Evolutionary conservation across 1,284 basidiomycete genomes (phyloP).

Genomic region (Microbotryum violaceum): DNA sequence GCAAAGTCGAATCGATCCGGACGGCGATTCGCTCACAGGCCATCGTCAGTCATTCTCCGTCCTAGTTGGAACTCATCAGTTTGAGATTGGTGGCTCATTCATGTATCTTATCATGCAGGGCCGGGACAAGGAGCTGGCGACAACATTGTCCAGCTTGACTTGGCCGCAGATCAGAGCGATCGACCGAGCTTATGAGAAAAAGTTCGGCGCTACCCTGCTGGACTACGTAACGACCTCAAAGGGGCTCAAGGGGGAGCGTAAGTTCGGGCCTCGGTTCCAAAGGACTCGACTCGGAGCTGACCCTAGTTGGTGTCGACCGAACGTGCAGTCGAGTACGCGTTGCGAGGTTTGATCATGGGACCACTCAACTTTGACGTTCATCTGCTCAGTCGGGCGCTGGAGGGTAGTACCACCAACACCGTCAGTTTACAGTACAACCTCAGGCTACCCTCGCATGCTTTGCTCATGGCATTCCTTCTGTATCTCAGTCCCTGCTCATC

Average conservation of each 20-base stretch:
- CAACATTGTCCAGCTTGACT: slow-evolving; percentile 5
- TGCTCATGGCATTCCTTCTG: neutral
- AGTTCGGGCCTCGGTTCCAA: neutral
- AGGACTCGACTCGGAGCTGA: neutral
- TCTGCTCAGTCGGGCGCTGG: slow-evolving; percentile 20
- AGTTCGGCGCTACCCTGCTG: slow-evolving; percentile 15
- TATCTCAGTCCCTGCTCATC: slow-evolving; percentile 18
- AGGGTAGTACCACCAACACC: slow-evolving; percentile 14
- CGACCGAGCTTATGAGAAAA: slow-evolving; percentile 9
- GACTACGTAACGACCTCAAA: slow-evolving; percentile 12
- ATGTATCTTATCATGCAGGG: no score
- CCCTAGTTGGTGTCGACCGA: neutral
- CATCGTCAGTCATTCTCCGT: no score
- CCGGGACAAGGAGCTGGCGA: neutral
- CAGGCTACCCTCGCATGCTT: neutral
- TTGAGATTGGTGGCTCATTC: no score
- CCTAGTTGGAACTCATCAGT: no score
- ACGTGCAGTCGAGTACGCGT: slow-evolving; percentile 15
- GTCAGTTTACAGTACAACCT: neutral
- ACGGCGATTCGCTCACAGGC: no score
- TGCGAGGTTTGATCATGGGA: slow-evolving; percentile 20
- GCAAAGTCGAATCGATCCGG: no score
- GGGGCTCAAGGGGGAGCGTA: slow-evolving; percentile 21
- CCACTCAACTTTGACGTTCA: slow-evolving; percentile 25
- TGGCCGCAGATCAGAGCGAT: slow-evolving; percentile 20